A percentile compares a stretch with the other conserved stretches of the same genome.
Evolutionary conservation across 495 filamentous ascomycete genomes (phyloP).

Genomic region (Chlorociboria aeruginascens): DNA sequence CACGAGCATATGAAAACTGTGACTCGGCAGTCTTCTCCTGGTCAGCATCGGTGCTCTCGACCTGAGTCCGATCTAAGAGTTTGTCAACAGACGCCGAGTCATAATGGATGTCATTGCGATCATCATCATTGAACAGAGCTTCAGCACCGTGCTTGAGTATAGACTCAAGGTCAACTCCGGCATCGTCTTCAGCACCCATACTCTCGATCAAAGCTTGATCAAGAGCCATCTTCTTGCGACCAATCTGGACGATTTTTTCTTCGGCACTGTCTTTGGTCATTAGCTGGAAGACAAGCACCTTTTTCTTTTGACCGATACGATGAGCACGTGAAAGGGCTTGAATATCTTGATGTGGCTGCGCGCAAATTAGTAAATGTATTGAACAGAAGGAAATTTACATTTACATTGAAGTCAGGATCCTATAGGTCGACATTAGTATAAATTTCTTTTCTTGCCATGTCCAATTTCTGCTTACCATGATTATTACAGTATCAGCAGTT

Average conservation of each 20-base stretch:
- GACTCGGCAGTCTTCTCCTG: slow-evolving; percentile 51
- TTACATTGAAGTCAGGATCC: slow-evolving; percentile 84
- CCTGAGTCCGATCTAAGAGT: slow-evolving; percentile 72
- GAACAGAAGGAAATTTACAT: not conserved
- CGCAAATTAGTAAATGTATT: slow-evolving; percentile 1
- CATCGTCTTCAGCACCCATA: slow-evolving; percentile 69
- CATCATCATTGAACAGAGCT: slow-evolving; percentile 71
- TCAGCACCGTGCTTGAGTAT: slow-evolving; percentile 82
- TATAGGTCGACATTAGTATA: not conserved
- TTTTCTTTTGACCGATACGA: slow-evolving; percentile 90
- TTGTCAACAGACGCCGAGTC: slow-evolving; percentile 72
- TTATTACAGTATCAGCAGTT: slow-evolving; percentile 95
- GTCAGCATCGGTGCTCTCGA: slow-evolving; percentile 55
- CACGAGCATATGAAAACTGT: slow-evolving; percentile 80
- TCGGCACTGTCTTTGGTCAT: slow-evolving; percentile 82
- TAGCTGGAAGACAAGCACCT: slow-evolving; percentile 88
- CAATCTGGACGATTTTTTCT: slow-evolving; percentile 94
- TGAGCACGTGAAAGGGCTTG: slow-evolving; percentile 91
- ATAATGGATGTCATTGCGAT: slow-evolving; percentile 56
- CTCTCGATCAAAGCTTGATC: slow-evolving; percentile 89
- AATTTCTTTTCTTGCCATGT: not conserved
- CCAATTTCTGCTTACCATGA: slow-evolving; percentile 37
- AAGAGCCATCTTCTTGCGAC: slow-evolving; percentile 86
- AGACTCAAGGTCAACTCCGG: slow-evolving; percentile 66
- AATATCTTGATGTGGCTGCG: slow-evolving; percentile 79